These are phyloP conservation scores for Mortierella sp. DNA, from an alignment of 371 early-diverging fungal genomes.

Conservation along the genomic window DNA sequence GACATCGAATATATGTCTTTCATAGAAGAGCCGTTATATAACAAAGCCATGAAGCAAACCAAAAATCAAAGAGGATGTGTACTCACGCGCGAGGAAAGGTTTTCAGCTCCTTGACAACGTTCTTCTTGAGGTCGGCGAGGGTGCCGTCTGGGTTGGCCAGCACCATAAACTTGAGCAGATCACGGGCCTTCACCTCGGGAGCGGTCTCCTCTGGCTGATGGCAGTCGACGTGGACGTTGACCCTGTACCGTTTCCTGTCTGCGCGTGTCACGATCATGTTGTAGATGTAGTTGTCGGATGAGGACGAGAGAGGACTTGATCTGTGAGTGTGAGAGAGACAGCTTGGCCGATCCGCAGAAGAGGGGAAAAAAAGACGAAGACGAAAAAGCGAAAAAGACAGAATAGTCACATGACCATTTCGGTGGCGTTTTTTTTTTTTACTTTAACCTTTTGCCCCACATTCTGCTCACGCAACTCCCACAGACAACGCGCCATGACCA, in stretches of 20 bases:
- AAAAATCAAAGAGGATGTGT: background rate
- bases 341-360: too few species aligned
- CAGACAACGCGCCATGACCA: too few species aligned
- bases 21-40: background rate
- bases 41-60: too few species aligned
- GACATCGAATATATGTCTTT: background rate
- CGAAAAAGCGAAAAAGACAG: too few species aligned
- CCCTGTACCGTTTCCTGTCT: background rate
- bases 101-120: background rate
- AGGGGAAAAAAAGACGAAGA: background rate
- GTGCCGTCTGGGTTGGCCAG: background rate
- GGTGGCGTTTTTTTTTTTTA: too few species aligned
- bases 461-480: too few species aligned
- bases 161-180: background rate
- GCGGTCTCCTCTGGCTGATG: background rate
- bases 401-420: background rate
- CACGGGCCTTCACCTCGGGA: background rate
- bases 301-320: background rate
- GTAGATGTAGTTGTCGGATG: background rate
- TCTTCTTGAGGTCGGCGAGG: background rate
- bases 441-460: background rate
- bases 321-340: too few species aligned
- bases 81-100: background rate
- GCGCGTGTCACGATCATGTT: background rate
- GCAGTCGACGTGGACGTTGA: conserved; percentile 5